Percentiles rank a stretch among this genome's conserved stretches.
phyloP scores from a whole-genome alignment of 805 yeast species.

The Suhomyces xylopsoci region DNA sequence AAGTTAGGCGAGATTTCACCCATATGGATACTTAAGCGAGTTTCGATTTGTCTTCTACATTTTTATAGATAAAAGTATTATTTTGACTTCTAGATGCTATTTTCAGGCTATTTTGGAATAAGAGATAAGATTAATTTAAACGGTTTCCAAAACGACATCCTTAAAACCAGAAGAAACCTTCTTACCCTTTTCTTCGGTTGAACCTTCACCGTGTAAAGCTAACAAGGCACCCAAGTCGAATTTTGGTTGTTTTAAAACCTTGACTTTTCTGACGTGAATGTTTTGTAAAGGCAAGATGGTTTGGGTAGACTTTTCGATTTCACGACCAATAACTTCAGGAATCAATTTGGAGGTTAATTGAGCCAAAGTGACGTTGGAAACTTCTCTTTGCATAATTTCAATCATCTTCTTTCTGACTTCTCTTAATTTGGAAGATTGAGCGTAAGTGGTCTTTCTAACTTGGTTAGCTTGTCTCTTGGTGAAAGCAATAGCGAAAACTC shows the following conservation, averaged over 20 bases:
- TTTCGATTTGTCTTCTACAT: not conserved
- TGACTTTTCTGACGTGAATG: constrained; percentile 98
- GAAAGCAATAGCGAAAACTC: constrained; percentile 97
- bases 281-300: constrained; percentile 96
- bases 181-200: constrained; percentile 92
- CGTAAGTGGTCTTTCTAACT: constrained; percentile 96
- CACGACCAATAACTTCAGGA: constrained; percentile 98
- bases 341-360: constrained; percentile 96
- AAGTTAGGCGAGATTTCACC: too few species aligned
- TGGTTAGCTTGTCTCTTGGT: constrained; percentile 97
- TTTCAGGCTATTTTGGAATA: constrained; percentile 2
- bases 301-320: constrained; percentile 94
- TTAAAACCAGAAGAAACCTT: constrained; percentile 95
- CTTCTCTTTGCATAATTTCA: constrained; percentile 96
- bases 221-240: constrained; percentile 95
- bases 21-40: too few species aligned
- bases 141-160: constrained; percentile 97
- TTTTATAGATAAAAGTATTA: not conserved
- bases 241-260: constrained; percentile 97
- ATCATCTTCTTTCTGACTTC: constrained; percentile 95
- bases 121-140: constrained; percentile 44
- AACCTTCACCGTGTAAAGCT: constrained; percentile 96
- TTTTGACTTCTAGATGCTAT: constrained; percentile 7
- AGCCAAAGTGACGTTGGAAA: constrained; percentile 89
- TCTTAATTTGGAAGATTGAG: constrained; percentile 96